phyloP scores from a whole-genome alignment of 2,329 filamentous ascomycete genomes.

The Grosmannia serpens region DNA sequence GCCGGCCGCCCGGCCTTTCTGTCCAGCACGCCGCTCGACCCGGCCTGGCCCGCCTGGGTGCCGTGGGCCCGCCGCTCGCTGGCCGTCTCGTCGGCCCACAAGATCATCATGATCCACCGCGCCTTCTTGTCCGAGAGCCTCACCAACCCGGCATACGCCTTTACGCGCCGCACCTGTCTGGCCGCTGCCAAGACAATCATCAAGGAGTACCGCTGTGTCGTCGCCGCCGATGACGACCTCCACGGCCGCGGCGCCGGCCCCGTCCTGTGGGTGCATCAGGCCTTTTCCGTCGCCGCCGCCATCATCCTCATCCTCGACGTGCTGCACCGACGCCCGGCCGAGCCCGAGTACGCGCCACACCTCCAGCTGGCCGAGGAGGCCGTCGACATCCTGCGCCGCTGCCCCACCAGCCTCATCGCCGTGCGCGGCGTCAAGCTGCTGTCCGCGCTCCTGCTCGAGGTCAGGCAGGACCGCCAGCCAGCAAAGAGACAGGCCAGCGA shows the following conservation, averaged over 20 bases:
- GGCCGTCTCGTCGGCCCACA: slow-evolving; percentile 25
- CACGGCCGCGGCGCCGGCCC: slow-evolving; percentile 12
- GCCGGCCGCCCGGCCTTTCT: slow-evolving; percentile 19
- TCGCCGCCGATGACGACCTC: slow-evolving; percentile 12
- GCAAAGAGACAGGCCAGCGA: no score
- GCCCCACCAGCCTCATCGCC: slow-evolving; percentile 25
- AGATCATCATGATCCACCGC: slow-evolving; percentile 30
- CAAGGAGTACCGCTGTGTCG: slow-evolving; percentile 16
- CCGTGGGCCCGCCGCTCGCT: slow-evolving; percentile 22
- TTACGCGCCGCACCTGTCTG: slow-evolving; percentile 24
- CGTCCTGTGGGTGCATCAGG: slow-evolving; percentile 18
- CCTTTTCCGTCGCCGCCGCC: slow-evolving; percentile 17
- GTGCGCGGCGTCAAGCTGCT: slow-evolving; percentile 25
- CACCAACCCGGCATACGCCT: slow-evolving; percentile 20
- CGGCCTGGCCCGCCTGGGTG: slow-evolving; percentile 20
- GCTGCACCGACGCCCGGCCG: slow-evolving; percentile 15
- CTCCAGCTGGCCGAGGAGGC: slow-evolving; percentile 20
- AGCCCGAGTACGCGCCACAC: slow-evolving; percentile 19
- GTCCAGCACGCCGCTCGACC: slow-evolving; percentile 16
- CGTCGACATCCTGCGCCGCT: slow-evolving; percentile 20
- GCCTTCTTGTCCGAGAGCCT: slow-evolving; percentile 23
- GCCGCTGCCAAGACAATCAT: slow-evolving; percentile 27
- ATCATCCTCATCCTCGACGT: slow-evolving; percentile 20
- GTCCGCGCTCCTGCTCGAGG: slow-evolving; percentile 18
- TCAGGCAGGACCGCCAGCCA: neutral